Evolutionary conservation across 2,329 filamentous ascomycete genomes (phyloP).

Genomic region (Paecilomyces dactylethromorphus): DNA sequence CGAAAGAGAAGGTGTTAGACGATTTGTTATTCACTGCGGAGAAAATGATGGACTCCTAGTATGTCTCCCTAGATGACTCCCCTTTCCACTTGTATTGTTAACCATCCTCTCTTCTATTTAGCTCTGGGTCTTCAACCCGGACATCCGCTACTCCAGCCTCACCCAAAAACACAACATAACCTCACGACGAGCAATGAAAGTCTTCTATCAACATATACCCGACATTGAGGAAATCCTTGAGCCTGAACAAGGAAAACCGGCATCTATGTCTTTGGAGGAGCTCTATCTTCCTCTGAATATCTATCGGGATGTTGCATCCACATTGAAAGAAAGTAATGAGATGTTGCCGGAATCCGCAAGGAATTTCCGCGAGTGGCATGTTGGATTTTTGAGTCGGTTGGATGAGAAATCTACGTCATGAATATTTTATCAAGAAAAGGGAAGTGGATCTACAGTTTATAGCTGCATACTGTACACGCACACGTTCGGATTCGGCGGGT

Average conservation of each 20-base stretch:
- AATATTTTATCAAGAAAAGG: background rate
- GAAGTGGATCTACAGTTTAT: too few relatives aligned
- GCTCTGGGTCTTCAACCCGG: slow-evolving; percentile 57
- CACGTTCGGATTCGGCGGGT: too few relatives aligned
- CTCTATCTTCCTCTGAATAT: slow-evolving; percentile 33
- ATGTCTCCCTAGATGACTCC: slow-evolving; percentile 8
- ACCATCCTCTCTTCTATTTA: slow-evolving; percentile 15
- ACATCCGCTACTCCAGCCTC: slow-evolving; percentile 50
- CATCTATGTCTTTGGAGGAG: slow-evolving; percentile 44
- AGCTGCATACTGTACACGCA: too few relatives aligned
- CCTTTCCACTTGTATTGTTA: background rate
- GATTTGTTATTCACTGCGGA: slow-evolving; percentile 45
- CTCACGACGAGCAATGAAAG: slow-evolving; percentile 48
- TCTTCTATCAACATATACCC: slow-evolving; percentile 43
- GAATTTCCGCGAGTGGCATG: slow-evolving; percentile 49
- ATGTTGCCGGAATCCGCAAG: slow-evolving; percentile 46
- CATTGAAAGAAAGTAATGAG: slow-evolving; percentile 33
- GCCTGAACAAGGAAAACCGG: slow-evolving; percentile 27
- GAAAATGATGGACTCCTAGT: slow-evolving; percentile 31
- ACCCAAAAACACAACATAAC: slow-evolving; percentile 21
- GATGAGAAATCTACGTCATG: background rate
- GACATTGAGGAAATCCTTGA: slow-evolving; percentile 30
- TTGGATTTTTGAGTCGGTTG: slow-evolving; percentile 47
- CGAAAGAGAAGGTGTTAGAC: slow-evolving; percentile 49
- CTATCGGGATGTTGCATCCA: slow-evolving; percentile 28